phyloP scores from a whole-genome alignment of 768 basidiomycete genomes.

The Podaxis sp. region DNA sequence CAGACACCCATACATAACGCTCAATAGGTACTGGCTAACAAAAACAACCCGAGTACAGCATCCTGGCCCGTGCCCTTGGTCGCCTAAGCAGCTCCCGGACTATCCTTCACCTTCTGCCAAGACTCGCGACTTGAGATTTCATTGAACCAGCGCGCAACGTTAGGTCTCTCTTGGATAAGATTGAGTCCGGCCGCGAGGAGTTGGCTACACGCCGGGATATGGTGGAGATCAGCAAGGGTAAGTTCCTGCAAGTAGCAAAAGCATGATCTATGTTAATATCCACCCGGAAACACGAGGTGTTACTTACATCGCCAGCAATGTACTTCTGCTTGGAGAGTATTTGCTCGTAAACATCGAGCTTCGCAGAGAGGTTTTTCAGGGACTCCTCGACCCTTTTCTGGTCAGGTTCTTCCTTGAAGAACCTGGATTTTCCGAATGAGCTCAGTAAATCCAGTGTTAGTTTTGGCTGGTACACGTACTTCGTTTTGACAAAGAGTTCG shows the following conservation, averaged over 20 bases:
- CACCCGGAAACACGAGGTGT: neutral
- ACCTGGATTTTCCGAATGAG: neutral
- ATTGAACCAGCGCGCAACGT: conserved; percentile 33
- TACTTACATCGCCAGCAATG: conserved; percentile 37
- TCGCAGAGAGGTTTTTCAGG: conserved; percentile 23
- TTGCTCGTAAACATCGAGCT: conserved; percentile 40
- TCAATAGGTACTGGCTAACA: too few species aligned
- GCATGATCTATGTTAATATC: neutral
- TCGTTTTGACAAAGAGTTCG: conserved; percentile 45
- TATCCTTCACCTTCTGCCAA: conserved; percentile 41
- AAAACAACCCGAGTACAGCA: neutral
- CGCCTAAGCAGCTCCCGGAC: neutral
- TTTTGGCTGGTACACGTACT: conserved; percentile 24
- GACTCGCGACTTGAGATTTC: conserved; percentile 37
- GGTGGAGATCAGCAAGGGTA: conserved; percentile 42
- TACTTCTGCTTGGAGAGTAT: conserved; percentile 45
- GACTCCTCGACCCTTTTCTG: conserved; percentile 14
- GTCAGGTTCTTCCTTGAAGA: conserved; percentile 24
- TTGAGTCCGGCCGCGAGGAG: conserved; percentile 19
- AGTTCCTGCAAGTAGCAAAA: conserved; percentile 23
- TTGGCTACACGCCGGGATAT: conserved; percentile 35
- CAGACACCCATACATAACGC: too few species aligned
- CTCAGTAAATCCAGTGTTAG: neutral
- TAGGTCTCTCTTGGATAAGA: conserved; percentile 32
- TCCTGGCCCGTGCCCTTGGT: too few species aligned